Evolutionary conservation across 805 yeast genomes (phyloP).

Genomic region (Lipomyces yamadae): DNA sequence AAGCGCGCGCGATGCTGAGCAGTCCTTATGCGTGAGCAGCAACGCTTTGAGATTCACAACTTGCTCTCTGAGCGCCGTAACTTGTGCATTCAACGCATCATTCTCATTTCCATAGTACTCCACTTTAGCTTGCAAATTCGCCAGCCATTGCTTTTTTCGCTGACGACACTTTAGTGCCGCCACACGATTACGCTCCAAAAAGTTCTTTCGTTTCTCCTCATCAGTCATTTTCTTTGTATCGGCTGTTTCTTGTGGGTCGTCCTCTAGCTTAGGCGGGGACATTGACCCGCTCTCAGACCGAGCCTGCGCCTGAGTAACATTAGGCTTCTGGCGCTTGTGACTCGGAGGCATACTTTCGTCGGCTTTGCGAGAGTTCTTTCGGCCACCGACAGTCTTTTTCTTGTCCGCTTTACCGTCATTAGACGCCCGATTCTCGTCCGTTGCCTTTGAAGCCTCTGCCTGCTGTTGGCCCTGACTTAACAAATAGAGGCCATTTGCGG

Average conservation of each 20-base stretch:
- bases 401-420: constrained; percentile 3
- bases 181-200: constrained; percentile 85
- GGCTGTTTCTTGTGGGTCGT: constrained; percentile 8
- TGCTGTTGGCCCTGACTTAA: constrained; percentile 41
- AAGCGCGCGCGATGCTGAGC: constrained; percentile 38
- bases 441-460: constrained; percentile 31
- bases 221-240: constrained; percentile 52
- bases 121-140: constrained; percentile 79
- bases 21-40: constrained; percentile 58
- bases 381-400: constrained; percentile 11
- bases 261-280: constrained; percentile 13
- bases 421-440: constrained; percentile 22
- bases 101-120: constrained; percentile 72
- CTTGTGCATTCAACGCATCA: constrained; percentile 63
- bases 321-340: constrained; percentile 11
- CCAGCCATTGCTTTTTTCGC: constrained; percentile 86
- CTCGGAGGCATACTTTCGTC: constrained; percentile 4
- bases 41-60: constrained; percentile 56
- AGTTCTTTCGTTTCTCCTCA: constrained; percentile 77
- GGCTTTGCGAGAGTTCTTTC: constrained; percentile 13
- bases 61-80: constrained; percentile 63
- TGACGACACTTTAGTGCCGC: constrained; percentile 97
- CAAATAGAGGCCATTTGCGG: constrained; percentile 46
- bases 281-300: constrained; percentile 5
- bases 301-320: background rate